Evolutionary conservation across 208 protist species (phyloP).

Genomic region (Borovskyia barvae): DNA sequence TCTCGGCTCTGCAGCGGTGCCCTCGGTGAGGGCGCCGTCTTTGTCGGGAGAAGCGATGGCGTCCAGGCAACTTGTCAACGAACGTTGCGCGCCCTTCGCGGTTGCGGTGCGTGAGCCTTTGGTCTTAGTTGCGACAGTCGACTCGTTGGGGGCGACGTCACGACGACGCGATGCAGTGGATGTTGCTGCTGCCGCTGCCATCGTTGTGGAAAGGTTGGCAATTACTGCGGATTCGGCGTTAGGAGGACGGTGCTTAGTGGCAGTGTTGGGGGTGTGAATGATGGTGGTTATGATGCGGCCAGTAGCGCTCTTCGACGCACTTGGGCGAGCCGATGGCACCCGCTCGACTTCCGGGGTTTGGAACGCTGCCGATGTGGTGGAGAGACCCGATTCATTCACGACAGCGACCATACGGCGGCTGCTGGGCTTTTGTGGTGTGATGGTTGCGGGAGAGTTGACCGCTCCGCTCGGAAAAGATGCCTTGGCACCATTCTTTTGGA

Average conservation of each 20-base stretch:
- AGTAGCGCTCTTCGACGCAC: conserved; percentile 21
- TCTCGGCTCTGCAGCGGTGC: neutral
- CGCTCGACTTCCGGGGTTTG: conserved; percentile 26
- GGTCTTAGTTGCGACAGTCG: neutral
- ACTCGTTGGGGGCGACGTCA: neutral
- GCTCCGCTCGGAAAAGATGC: neutral
- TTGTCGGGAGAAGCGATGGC: conserved; percentile 8
- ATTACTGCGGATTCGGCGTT: neutral
- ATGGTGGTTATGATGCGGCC: conserved; percentile 30
- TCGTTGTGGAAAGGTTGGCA: too few species aligned
- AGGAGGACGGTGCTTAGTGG: neutral
- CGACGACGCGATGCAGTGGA: neutral
- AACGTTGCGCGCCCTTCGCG: conserved; percentile 17
- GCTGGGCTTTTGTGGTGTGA: conserved; percentile 15
- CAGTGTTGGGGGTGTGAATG: conserved; percentile 22
- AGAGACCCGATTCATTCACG: too few species aligned
- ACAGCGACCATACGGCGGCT: neutral
- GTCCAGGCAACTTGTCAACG: conserved; percentile 26
- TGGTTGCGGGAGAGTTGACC: neutral
- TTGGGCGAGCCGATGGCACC: conserved; percentile 26
- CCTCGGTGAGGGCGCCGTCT: neutral
- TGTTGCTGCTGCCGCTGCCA: conserved; percentile 7
- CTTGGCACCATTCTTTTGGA: conserved; percentile 19
- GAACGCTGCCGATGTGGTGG: conserved; percentile 1
- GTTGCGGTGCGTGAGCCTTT: neutral